Percentiles rank a stretch among this genome's conserved stretches.
These are phyloP conservation scores for Aechmea fasciata DNA, from an alignment of 176 grass and related monocot genomes.

Conservation along the genomic window DNA sequence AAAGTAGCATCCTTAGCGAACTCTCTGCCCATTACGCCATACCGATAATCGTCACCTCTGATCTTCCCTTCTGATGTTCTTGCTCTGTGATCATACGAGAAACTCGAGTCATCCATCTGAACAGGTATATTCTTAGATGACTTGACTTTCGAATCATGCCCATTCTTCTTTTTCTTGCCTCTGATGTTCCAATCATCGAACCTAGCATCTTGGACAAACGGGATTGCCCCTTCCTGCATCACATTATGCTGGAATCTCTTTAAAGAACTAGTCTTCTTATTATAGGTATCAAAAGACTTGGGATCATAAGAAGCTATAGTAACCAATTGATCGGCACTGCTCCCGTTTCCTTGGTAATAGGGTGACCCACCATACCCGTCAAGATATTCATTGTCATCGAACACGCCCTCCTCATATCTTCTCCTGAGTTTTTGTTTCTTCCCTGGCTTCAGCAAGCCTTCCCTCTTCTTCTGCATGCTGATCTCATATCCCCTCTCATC, in stretches of 20 bases:
- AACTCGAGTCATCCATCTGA: constrained; percentile 28
- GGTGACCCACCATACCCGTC: constrained; percentile 26
- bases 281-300: constrained; percentile 37
- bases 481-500: constrained; percentile 30
- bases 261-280: constrained; percentile 40
- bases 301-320: constrained; percentile 53
- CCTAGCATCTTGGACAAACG: constrained; percentile 14
- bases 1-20: constrained; percentile 31
- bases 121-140: constrained; percentile 34
- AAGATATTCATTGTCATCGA: constrained; percentile 24
- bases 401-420: constrained; percentile 34
- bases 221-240: constrained; percentile 19
- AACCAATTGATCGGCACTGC: constrained; percentile 36
- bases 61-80: constrained; percentile 32
- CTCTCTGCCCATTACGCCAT: constrained; percentile 32
- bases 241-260: constrained; percentile 25
- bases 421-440: constrained; percentile 49
- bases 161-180: constrained; percentile 17
- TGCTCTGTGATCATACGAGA: constrained; percentile 29
- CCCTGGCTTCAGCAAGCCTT: constrained; percentile 31
- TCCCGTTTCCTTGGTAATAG: constrained; percentile 40
- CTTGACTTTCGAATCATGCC: constrained; percentile 35
- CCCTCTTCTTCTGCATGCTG: constrained; percentile 23
- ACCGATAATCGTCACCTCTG: constrained; percentile 27
- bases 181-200: constrained; percentile 36